Conservation (phyloP, 148 eudicot species). For the Polygonum maritimum region DNA sequence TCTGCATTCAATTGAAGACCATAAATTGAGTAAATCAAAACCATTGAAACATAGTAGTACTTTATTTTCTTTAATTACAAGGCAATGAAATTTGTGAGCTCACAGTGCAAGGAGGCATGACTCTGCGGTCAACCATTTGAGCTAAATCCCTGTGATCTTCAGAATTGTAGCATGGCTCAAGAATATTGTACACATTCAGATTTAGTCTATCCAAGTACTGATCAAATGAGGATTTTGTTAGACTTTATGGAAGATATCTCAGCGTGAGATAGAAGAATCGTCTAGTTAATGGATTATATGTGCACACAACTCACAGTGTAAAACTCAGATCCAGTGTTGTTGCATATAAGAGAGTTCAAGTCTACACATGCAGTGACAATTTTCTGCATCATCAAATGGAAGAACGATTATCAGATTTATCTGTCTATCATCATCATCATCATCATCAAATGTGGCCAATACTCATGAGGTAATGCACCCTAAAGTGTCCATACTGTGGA, state of each 20-base stretch:
- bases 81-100: background rate
- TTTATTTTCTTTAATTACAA: background rate
- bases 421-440: background rate
- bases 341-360: constrained; percentile 17
- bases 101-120: constrained; percentile 29
- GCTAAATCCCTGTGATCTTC: background rate
- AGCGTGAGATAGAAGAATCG: background rate
- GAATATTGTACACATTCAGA: constrained; percentile 11
- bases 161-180: constrained; percentile 17
- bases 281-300: background rate
- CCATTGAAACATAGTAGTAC: background rate
- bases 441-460: background rate
- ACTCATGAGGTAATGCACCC: background rate
- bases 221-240: constrained; percentile 1
- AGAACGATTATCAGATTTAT: too few relatives aligned
- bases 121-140: background rate
- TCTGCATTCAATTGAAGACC: constrained; percentile 12
- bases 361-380: constrained; percentile 24
- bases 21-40: background rate
- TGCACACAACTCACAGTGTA: constrained; percentile 7
- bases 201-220: constrained; percentile 17
- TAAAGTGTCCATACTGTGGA: constrained; percentile 7
- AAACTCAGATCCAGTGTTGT: constrained; percentile 10
- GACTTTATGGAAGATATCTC: background rate
- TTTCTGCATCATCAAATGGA: constrained; percentile 19